These are phyloP conservation scores for Gossypium stocksii DNA, from an alignment of 345 rosid genomes.

Conservation along the genomic window DNA sequence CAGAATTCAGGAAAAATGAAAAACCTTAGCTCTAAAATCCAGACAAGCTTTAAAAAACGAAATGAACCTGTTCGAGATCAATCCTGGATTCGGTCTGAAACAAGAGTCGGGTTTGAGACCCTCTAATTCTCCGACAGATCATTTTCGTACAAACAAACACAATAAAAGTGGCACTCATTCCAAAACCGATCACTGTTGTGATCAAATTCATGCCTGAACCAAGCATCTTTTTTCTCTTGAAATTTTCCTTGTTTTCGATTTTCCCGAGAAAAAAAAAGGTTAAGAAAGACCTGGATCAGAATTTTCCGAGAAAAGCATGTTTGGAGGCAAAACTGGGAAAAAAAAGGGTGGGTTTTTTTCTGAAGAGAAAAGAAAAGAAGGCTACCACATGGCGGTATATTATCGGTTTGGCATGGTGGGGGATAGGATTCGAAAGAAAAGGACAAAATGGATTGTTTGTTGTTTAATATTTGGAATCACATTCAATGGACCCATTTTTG, in stretches of 20 bases:
- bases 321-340: neutral
- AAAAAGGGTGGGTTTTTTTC: neutral
- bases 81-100: slow-evolving; percentile 42
- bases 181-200: slow-evolving; percentile 64
- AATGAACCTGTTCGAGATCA: slow-evolving; percentile 49
- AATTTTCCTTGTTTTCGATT: neutral
- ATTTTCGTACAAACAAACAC: slow-evolving; percentile 59
- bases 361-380: neutral
- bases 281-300: slow-evolving; percentile 4
- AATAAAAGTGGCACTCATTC: slow-evolving; percentile 59
- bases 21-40: neutral
- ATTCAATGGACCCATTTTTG: slow-evolving; percentile 20
- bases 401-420: neutral
- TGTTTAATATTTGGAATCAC: slow-evolving; percentile 20
- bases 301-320: neutral
- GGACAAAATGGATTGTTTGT: slow-evolving; percentile 20
- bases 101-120: slow-evolving; percentile 29
- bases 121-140: slow-evolving; percentile 49
- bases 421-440: neutral
- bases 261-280: neutral
- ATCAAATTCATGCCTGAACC: slow-evolving; percentile 48
- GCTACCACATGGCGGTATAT: neutral
- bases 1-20: neutral
- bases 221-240: slow-evolving; percentile 22
- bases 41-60: neutral